These are phyloP conservation scores for Trametes meyenii DNA, from an alignment of 768 basidiomycete genomes.

Conservation along the genomic window DNA sequence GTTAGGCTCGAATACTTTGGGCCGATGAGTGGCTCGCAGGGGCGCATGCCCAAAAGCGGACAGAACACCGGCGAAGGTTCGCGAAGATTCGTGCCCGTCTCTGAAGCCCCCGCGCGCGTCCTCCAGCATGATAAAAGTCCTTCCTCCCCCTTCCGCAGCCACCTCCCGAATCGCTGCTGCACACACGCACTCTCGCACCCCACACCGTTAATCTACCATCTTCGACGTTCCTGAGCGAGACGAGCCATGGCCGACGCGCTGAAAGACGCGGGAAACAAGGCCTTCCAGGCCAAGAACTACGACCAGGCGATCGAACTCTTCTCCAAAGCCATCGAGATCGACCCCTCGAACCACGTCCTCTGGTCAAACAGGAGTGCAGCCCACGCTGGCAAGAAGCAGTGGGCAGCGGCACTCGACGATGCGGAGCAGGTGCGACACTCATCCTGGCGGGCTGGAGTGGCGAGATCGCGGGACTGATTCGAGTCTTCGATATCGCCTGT, in stretches of 20 bases:
- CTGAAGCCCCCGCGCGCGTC: neutral
- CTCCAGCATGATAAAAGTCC: conserved; percentile 21
- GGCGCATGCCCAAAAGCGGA: conserved; percentile 13
- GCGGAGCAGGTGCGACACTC: conserved; percentile 78
- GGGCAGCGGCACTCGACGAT: conserved; percentile 75
- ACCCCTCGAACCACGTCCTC: conserved; percentile 83
- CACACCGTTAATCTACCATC: neutral
- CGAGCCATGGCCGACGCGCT: conserved; percentile 46
- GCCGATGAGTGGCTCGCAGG: neutral
- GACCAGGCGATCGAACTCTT: conserved; percentile 85
- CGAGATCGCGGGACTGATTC: neutral
- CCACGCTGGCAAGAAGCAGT: conserved; percentile 83
- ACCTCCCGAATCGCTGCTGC: neutral
- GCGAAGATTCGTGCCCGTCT: conserved; percentile 14
- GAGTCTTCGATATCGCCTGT: neutral
- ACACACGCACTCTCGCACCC: neutral
- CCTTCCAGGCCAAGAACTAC: conserved; percentile 92
- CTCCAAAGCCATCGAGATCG: conserved; percentile 79
- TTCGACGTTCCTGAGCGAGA: neutral
- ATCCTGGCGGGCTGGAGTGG: neutral
- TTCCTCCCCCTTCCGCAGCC: neutral
- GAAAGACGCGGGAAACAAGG: conserved; percentile 95
- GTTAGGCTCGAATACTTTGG: too few species aligned
- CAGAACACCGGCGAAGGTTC: conserved; percentile 14
- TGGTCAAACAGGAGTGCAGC: conserved; percentile 94